Conservation (phyloP, 108 stramenopile species). For the Skeletonema tropicum region DNA sequence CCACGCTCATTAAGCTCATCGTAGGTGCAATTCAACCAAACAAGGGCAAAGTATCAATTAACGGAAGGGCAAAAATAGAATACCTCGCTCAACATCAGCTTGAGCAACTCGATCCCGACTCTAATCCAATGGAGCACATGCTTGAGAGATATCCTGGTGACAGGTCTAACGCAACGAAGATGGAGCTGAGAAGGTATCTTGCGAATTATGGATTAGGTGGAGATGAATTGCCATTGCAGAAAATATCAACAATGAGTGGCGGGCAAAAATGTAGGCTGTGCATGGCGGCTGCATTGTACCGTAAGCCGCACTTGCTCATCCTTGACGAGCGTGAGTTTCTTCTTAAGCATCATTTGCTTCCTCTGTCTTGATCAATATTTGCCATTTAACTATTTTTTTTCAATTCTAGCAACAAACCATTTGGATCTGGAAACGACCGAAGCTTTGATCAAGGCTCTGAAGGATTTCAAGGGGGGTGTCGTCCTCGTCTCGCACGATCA, state of each 20-base stretch:
- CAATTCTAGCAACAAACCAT: slow-evolving; percentile 54
- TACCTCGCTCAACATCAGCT: slow-evolving; percentile 94
- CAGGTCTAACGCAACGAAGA: slow-evolving; percentile 59
- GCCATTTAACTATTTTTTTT: background rate
- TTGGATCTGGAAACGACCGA: slow-evolving; percentile 74
- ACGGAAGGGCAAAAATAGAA: slow-evolving; percentile 84
- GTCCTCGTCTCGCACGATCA: slow-evolving; percentile 89
- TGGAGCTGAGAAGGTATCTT: slow-evolving; percentile 71
- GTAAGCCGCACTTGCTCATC: slow-evolving; percentile 70
- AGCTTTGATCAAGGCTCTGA: slow-evolving; percentile 83
- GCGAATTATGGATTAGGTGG: slow-evolving; percentile 81
- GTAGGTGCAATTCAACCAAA: slow-evolving; percentile 78
- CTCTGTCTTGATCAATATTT: background rate
- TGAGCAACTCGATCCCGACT: slow-evolving; percentile 88
- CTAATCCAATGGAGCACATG: slow-evolving; percentile 80
- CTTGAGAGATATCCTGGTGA: slow-evolving; percentile 83
- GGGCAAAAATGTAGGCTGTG: slow-evolving; percentile 92
- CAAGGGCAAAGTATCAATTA: slow-evolving; percentile 72
- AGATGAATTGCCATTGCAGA: slow-evolving; percentile 70
- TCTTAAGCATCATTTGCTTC: background rate
- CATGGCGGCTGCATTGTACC: slow-evolving; percentile 67
- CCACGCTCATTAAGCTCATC: slow-evolving; percentile 88
- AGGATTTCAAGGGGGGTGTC: slow-evolving; percentile 79
- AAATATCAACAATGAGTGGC: slow-evolving; percentile 83
- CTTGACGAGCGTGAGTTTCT: slow-evolving; percentile 42